Conservation (phyloP, 176 grass and related monocot species). For the Hordeum marinum region DNA sequence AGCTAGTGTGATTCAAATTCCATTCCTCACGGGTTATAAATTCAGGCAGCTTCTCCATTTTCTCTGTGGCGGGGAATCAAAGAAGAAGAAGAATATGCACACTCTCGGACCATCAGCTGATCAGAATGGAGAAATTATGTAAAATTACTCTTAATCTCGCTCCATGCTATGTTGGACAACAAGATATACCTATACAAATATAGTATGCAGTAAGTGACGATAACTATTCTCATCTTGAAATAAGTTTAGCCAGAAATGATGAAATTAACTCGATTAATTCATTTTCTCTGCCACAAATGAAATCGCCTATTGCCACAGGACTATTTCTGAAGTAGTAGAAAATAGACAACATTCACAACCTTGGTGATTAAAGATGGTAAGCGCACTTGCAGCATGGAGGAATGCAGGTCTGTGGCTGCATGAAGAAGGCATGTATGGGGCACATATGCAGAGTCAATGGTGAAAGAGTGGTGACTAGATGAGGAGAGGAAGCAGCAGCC, state of each 20-base stretch:
- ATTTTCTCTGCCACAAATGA: not conserved
- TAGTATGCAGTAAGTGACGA: not conserved
- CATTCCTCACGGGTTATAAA: too few species aligned
- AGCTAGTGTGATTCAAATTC: too few species aligned
- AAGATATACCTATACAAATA: not conserved
- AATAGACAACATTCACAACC: not conserved
- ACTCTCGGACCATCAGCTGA: not conserved
- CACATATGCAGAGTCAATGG: too few species aligned
- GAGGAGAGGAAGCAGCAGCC: too few species aligned
- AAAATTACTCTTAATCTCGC: not conserved
- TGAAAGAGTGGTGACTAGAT: too few species aligned
- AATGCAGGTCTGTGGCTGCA: too few species aligned
- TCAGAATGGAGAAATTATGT: not conserved
- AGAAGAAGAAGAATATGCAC: not conserved
- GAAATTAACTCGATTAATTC: not conserved
- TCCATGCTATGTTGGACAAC: not conserved
- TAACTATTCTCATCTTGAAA: not conserved
- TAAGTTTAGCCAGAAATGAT: not conserved
- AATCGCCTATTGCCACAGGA: not conserved
- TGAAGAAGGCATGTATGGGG: too few species aligned
- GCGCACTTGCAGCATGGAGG: too few species aligned
- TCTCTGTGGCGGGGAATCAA: too few species aligned
- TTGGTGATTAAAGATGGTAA: too few species aligned
- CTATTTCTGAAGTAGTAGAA: not conserved
- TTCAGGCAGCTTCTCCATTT: too few species aligned